phyloP scores from a whole-genome alignment of 306 rosid genomes.

The Cicer yamashitae region DNA sequence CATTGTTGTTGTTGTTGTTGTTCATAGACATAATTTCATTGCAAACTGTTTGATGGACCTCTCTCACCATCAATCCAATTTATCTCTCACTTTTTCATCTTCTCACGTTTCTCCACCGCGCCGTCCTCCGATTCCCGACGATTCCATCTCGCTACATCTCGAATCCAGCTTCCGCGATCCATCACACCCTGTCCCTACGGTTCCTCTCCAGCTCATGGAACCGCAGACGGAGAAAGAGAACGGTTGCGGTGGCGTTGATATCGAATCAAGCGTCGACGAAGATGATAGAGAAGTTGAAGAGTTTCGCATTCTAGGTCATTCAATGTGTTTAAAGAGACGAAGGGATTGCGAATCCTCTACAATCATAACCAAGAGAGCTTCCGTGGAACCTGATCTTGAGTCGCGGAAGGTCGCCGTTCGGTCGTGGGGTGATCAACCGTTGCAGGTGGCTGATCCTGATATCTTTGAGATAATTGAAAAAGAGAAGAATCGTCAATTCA shows the following conservation, averaged over 20 bases:
- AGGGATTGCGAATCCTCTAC: conserved; percentile 68
- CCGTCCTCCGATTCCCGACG: conserved; percentile 61
- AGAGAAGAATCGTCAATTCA: conserved; percentile 78
- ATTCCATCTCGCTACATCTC: conserved; percentile 69
- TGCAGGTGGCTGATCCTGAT: conserved; percentile 72
- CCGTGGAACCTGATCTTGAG: conserved; percentile 62
- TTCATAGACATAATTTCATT: not conserved
- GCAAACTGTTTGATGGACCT: conserved; percentile 58
- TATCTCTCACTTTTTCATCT: conserved; percentile 70
- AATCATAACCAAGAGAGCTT: conserved; percentile 46
- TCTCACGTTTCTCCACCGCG: conserved; percentile 70
- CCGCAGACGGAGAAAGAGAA: conserved; percentile 52
- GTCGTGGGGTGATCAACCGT: conserved; percentile 73
- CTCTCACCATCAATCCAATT: conserved; percentile 63
- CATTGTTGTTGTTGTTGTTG: conserved; percentile 32
- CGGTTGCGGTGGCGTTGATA: not conserved
- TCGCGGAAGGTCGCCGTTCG: conserved; percentile 64
- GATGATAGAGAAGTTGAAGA: conserved; percentile 76
- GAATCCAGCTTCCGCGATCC: conserved; percentile 67
- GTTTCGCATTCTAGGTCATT: conserved; percentile 83
- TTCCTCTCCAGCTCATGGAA: conserved; percentile 79
- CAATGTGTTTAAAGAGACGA: conserved; percentile 84
- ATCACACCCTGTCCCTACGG: conserved; percentile 54
- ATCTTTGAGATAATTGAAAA: conserved; percentile 75
- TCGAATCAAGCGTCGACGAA: conserved; percentile 47